Base-by-base conservation (phyloP, 2,329 filamentous ascomycete genomes). In the Alternaria infectoria region DNA sequence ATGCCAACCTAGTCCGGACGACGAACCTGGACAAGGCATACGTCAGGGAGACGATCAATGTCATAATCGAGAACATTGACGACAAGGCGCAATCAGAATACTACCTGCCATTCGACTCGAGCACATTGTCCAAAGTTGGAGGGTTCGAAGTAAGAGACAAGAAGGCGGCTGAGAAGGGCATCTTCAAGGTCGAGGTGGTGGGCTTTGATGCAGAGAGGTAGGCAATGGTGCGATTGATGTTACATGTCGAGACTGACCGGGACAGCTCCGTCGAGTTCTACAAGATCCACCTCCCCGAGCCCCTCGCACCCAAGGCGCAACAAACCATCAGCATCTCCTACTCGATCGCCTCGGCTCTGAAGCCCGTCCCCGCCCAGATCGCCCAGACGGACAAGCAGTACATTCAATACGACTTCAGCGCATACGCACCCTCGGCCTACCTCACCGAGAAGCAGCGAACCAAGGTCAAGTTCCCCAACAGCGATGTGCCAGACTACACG, bases 1-100 rank as follows among this genome's bases (percentile, higher is more conserved):
- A 99, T 82, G 87, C 87, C 81, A 98, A 99, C 80, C 82, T 98
- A 28, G 91, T 98, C 55, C 92, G 96, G 74, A 90, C 91, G 68
- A 90, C 96, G 77, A 97, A 97, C 70, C 83, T 97, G 62, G 95
- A 98, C 82, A 98, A 97, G 86, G 92, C 89, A 71, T 98, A 96
- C 76, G 89, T 90, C 59, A 90, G 93, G 77, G 95, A 98, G 82
- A 91, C 90, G 13, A 89, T 97, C 85, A 97, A 98, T 82, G 90
- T 97, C n/a, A 86, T 97, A 55, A 89, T 99, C 67, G 91, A 97
- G 84, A 99, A 99, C 80, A 85, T 92, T 70, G 92, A 91, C 75
- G 86, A 87, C 65, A 84, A 90, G 69, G 87, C 93, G 17, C 94
- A 98, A 78, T 88, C 89, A 79, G 91, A 97, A 81, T 99, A 99